A percentile compares a stretch with the other conserved stretches of the same genome.
Conservation (phyloP, 148 eudicot species). For the Rhododendron griersonianum region DNA sequence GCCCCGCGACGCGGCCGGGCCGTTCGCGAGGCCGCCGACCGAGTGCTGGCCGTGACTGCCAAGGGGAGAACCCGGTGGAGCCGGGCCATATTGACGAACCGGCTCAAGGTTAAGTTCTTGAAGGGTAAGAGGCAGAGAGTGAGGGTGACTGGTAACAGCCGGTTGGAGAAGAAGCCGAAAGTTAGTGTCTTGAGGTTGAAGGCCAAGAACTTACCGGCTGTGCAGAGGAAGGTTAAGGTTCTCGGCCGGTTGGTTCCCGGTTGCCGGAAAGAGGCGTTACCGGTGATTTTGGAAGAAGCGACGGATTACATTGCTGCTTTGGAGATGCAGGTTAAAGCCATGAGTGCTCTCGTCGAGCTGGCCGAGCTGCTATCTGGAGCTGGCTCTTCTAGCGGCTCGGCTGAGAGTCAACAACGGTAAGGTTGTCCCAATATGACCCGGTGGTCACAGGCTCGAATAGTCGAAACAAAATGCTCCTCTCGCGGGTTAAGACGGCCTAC, state of each 20-base stretch:
- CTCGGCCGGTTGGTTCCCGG: conserved; percentile 77
- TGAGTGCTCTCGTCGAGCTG: conserved; percentile 29
- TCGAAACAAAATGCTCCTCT: neutral
- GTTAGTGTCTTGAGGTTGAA: conserved; percentile 37
- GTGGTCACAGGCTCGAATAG: neutral
- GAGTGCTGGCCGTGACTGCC: conserved; percentile 66
- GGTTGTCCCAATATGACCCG: neutral
- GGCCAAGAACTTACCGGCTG: conserved; percentile 48
- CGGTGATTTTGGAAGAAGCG: conserved; percentile 78
- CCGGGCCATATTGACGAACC: conserved; percentile 69
- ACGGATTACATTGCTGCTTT: conserved; percentile 79
- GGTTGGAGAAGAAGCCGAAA: conserved; percentile 29
- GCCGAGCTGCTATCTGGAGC: conserved; percentile 44
- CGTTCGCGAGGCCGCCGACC: conserved; percentile 72
- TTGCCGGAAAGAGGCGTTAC: conserved; percentile 64
- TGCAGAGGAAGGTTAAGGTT: conserved; percentile 53
- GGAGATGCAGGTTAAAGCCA: conserved; percentile 84
- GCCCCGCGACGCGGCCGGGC: conserved; percentile 50
- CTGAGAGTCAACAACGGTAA: conserved; percentile 7
- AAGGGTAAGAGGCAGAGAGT: conserved; percentile 38
- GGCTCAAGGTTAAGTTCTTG: conserved; percentile 67
- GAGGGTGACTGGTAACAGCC: conserved; percentile 18
- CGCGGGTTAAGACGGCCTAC: neutral
- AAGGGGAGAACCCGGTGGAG: conserved; percentile 83
- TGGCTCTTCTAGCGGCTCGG: conserved; percentile 10